Conservation (phyloP, 148 eudicot species). For the Rhododendron kiyosumense region DNA sequence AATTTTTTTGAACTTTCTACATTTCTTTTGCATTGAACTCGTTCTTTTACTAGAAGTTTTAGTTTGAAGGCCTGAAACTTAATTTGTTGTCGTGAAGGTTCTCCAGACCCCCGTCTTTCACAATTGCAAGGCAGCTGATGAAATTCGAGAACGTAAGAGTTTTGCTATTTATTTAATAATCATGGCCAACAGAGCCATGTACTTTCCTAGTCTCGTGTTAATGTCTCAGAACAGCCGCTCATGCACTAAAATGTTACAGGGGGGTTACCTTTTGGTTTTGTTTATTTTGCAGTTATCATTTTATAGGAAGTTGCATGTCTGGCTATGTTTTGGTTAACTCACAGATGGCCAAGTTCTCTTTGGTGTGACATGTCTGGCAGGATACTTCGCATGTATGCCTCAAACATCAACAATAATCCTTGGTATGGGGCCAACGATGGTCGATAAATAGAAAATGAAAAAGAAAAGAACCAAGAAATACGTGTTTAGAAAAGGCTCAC, state of each 20-base stretch:
- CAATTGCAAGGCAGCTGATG: slow-evolving; percentile 58
- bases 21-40: not conserved
- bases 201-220: not conserved
- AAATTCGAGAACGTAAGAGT: slow-evolving; percentile 58
- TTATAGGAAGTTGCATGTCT: not conserved
- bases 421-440: not conserved
- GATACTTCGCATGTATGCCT: not conserved
- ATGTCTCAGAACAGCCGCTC: not conserved
- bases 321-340: not conserved
- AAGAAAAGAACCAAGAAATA: not conserved
- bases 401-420: not conserved
- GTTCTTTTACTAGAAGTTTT: slow-evolving; percentile 2
- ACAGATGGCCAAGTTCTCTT: not conserved
- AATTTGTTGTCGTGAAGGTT: slow-evolving; percentile 45
- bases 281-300: not conserved
- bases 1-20: not conserved
- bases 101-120: slow-evolving; percentile 53
- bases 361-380: not conserved
- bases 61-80: slow-evolving; percentile 1
- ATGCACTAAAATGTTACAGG: not conserved
- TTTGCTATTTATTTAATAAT: not conserved
- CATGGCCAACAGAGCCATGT: not conserved
- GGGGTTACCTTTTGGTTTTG: not conserved
- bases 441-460: not conserved
- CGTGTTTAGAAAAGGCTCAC: not conserved